These are phyloP conservation scores for Saururus chinensis DNA, from an alignment of 164 flowering plant species.

Conservation along the genomic window DNA sequence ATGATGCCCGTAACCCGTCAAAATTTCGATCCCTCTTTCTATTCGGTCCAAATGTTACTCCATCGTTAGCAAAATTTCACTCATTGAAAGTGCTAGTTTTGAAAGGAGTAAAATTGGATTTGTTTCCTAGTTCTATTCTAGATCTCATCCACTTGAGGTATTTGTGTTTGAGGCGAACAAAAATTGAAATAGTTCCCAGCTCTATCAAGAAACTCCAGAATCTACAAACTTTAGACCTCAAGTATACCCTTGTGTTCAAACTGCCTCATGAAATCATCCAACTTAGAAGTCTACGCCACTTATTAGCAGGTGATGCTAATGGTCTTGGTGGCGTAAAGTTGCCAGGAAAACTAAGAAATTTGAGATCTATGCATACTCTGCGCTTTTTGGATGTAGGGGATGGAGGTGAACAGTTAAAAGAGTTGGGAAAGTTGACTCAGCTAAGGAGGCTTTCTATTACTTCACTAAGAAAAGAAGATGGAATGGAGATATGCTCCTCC, in stretches of 20 bases:
- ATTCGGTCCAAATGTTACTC: conserved; percentile 9
- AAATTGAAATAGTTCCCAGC: conserved; percentile 23
- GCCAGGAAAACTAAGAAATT: too few relatives aligned
- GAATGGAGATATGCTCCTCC: too few relatives aligned
- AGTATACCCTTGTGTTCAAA: background rate
- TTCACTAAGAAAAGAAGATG: too few relatives aligned
- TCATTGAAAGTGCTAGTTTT: conserved; percentile 28
- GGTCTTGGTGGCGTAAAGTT: background rate
- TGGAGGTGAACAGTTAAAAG: too few relatives aligned
- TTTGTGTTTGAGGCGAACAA: conserved; percentile 24
- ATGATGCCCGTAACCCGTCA: background rate
- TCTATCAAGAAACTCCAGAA: background rate
- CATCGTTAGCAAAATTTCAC: conserved; percentile 14
- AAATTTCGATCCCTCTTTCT: conserved; percentile 27
- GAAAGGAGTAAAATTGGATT: conserved; percentile 15
- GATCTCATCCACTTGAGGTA: conserved; percentile 24
- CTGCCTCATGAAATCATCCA: background rate
- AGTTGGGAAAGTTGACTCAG: too few relatives aligned
- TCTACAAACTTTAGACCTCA: background rate
- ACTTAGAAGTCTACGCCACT: background rate
- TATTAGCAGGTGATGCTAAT: background rate
- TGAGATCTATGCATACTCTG: too few relatives aligned
- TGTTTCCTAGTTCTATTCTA: conserved; percentile 14
- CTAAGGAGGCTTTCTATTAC: too few relatives aligned
- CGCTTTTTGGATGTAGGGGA: too few relatives aligned